Evolutionary conservation across 768 basidiomycete species (phyloP).

Genomic region (Termitomyces sp.): DNA sequence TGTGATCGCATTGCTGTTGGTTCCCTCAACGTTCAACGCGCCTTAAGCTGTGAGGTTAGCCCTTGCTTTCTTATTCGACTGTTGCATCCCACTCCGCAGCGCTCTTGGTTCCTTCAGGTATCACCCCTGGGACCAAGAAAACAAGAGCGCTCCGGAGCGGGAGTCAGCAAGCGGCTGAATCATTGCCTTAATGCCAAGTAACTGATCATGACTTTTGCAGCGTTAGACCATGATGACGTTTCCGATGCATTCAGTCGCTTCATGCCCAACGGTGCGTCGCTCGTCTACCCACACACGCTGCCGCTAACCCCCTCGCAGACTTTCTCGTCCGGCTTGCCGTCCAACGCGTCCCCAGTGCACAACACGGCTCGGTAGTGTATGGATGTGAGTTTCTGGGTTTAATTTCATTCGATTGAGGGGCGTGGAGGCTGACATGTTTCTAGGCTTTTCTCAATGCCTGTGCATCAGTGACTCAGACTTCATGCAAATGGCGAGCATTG

Average conservation of each 20-base stretch:
- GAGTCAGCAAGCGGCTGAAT: too few relatives aligned
- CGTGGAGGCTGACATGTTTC: background rate
- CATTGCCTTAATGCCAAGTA: too few relatives aligned
- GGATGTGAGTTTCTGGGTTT: constrained; percentile 56
- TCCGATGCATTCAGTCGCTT: constrained; percentile 20
- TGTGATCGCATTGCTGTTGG: too few relatives aligned
- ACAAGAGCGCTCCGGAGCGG: too few relatives aligned
- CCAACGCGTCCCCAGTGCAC: constrained; percentile 33
- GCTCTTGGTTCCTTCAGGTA: too few relatives aligned
- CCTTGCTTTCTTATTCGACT: too few relatives aligned
- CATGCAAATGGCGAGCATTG: constrained; percentile 67
- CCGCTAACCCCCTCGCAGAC: constrained; percentile 34
- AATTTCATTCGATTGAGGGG: background rate
- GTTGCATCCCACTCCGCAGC: too few relatives aligned
- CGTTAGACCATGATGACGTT: too few relatives aligned
- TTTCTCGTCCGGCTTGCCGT: constrained; percentile 59
- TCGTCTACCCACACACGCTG: background rate
- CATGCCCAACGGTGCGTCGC: constrained; percentile 51
- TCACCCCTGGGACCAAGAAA: too few relatives aligned
- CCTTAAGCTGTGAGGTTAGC: too few relatives aligned
- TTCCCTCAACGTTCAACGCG: too few relatives aligned
- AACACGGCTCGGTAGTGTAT: constrained; percentile 61
- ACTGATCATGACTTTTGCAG: too few relatives aligned
- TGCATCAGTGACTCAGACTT: constrained; percentile 45
- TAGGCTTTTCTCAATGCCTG: constrained; percentile 72